Evolutionary conservation across 2,329 filamentous ascomycete species (phyloP).

Genomic region (Cytospora mali): DNA sequence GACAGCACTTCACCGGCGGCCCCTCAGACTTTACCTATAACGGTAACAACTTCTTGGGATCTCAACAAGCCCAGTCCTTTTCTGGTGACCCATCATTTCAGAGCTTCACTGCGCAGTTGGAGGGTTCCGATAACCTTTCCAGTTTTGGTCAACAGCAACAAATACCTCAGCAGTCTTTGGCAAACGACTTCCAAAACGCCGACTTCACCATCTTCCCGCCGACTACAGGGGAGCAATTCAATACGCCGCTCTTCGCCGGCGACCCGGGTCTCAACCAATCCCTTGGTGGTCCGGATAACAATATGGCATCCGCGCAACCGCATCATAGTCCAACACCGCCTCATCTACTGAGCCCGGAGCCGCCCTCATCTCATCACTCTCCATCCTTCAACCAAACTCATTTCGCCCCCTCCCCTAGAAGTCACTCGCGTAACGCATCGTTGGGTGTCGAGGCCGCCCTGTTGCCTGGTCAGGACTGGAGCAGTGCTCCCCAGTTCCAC

Average conservation of each 20-base stretch:
- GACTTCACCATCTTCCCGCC: conserved; percentile 70
- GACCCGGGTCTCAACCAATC: conserved; percentile 47
- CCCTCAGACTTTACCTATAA: conserved; percentile 49
- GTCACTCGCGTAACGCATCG: conserved; percentile 59
- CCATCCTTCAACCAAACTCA: conserved; percentile 59
- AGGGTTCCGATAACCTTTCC: conserved; percentile 43
- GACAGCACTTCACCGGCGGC: conserved; percentile 45
- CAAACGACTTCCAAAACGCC: conserved; percentile 53
- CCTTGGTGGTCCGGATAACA: conserved; percentile 50
- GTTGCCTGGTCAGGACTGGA: conserved; percentile 61
- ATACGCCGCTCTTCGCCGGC: conserved; percentile 61
- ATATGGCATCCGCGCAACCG: conserved; percentile 58
- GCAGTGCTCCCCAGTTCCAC: conserved; percentile 62
- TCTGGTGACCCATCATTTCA: conserved; percentile 44
- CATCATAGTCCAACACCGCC: conserved; percentile 61
- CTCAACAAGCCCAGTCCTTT: conserved; percentile 49
- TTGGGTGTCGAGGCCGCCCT: conserved; percentile 60
- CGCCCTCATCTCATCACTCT: conserved; percentile 56
- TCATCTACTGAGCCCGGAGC: conserved; percentile 55
- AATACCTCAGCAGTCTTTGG: conserved; percentile 51
- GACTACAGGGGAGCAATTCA: conserved; percentile 55
- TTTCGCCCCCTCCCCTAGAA: conserved; percentile 50
- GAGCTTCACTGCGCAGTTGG: conserved; percentile 48
- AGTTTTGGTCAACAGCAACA: conserved; percentile 47
- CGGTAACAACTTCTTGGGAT: conserved; percentile 49